phyloP scores from a whole-genome alignment of 306 rosid genomes.

The Abrus pulchellus region DNA sequence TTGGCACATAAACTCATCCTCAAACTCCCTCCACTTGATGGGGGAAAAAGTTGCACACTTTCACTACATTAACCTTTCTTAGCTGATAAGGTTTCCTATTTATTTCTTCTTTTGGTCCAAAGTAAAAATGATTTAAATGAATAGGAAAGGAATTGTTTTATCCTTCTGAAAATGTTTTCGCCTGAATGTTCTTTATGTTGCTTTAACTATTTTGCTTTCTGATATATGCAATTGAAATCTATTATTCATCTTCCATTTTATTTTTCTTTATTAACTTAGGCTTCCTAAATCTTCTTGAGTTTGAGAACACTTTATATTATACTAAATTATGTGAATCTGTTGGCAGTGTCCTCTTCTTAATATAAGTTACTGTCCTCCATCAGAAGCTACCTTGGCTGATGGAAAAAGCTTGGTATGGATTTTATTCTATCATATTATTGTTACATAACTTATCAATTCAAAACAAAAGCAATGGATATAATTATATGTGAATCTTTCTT shows the following conservation, averaged over 20 bases:
- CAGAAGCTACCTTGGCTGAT: slow-evolving; percentile 66
- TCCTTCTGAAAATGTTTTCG: slow-evolving; percentile 18
- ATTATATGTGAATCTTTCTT: slow-evolving; percentile 13
- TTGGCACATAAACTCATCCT: slow-evolving; percentile 12
- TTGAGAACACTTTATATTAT: slow-evolving; percentile 33
- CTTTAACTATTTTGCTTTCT: slow-evolving; percentile 13
- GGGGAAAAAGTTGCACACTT: slow-evolving; percentile 1
- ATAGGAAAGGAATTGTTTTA: slow-evolving; percentile 14
- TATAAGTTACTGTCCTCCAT: slow-evolving; percentile 86
- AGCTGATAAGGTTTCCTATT: slow-evolving; percentile 14
- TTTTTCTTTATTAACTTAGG: slow-evolving; percentile 16
- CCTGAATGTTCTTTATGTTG: slow-evolving; percentile 9
- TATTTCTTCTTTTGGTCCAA: slow-evolving; percentile 1
- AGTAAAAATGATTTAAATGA: neutral
- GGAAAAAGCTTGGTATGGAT: slow-evolving; percentile 74
- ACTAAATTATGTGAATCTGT: slow-evolving; percentile 49
- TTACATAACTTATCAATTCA: slow-evolving; percentile 6
- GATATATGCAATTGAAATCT: slow-evolving; percentile 25
- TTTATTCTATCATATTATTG: slow-evolving; percentile 23
- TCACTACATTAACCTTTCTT: slow-evolving; percentile 28
- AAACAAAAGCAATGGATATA: slow-evolving; percentile 25
- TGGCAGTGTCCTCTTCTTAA: slow-evolving; percentile 93
- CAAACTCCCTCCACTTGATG: neutral
- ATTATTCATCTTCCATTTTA: slow-evolving; percentile 15
- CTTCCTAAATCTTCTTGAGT: slow-evolving; percentile 28